Percentiles rank a stretch among this genome's conserved stretches.
Conservation (phyloP, 192 early-diverging fungal genomes). For the Physocladia obscura region DNA sequence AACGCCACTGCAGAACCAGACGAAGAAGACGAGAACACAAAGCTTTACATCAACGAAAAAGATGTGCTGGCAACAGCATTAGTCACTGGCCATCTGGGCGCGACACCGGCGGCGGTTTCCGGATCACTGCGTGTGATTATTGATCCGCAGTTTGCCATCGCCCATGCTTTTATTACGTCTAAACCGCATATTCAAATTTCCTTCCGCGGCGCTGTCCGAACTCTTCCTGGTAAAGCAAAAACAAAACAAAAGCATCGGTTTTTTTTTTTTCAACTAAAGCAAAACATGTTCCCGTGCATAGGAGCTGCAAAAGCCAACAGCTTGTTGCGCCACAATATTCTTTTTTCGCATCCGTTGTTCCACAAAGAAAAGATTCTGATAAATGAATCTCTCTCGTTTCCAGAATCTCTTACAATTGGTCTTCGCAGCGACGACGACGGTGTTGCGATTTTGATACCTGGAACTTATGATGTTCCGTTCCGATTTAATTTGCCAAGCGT, state of each 20-base stretch:
- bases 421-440: neutral
- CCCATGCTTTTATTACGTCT: neutral
- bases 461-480: slow-evolving; percentile 25
- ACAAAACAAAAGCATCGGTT: neutral
- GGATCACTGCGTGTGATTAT: neutral
- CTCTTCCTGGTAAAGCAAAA: neutral
- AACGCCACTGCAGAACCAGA: too few species aligned
- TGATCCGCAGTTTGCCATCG: neutral
- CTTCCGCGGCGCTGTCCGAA: neutral
- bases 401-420: neutral
- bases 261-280: neutral
- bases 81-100: neutral
- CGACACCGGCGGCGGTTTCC: neutral
- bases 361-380: neutral
- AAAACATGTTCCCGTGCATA: neutral
- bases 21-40: too few species aligned
- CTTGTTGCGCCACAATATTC: neutral
- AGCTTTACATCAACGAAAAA: too few species aligned
- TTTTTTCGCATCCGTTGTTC: neutral
- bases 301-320: neutral
- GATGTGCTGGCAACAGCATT: too few species aligned
- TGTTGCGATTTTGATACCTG: neutral
- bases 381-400: neutral
- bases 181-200: neutral
- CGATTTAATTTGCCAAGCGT: slow-evolving; percentile 1